A percentile compares a stretch with the other conserved stretches of the same genome.
Evolutionary conservation across 257 asterid species (phyloP).

Genomic region (Solanum chiquidenum): DNA sequence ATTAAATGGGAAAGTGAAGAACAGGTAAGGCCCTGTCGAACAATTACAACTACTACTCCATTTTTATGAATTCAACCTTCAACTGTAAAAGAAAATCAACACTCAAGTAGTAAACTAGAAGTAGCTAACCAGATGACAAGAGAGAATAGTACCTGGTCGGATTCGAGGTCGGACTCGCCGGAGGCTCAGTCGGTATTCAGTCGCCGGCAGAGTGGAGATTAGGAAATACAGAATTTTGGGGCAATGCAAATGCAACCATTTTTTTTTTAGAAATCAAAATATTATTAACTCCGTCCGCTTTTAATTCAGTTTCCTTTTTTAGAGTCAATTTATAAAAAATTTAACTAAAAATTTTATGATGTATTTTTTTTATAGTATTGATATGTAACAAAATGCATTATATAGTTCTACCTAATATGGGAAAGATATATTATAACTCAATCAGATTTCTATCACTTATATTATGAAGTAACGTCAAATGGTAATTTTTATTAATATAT

Average conservation of each 20-base stretch:
- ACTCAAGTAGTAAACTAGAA: not conserved
- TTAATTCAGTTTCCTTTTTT: accelerated
- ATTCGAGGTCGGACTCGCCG: not conserved
- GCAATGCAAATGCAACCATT: not conserved
- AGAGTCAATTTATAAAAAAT: too few species aligned
- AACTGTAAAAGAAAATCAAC: not conserved
- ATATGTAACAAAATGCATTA: too few species aligned
- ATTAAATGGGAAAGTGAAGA: not conserved
- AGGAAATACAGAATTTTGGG: not conserved
- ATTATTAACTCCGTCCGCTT: too few species aligned
- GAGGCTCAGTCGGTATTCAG: not conserved
- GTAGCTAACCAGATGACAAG: not conserved
- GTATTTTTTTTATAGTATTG: too few species aligned
- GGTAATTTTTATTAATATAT: too few species aligned
- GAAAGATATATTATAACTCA: too few species aligned
- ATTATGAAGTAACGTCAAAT: too few species aligned
- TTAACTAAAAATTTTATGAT: too few species aligned
- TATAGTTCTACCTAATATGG: too few species aligned
- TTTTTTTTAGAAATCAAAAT: too few species aligned
- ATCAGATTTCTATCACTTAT: too few species aligned
- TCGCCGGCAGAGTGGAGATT: not conserved
- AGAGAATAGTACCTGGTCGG: not conserved
- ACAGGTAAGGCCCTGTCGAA: not conserved
- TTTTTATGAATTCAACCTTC: not conserved
- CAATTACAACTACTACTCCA: not conserved